A percentile compares a stretch with the other conserved stretches of the same genome.
phyloP scores from a whole-genome alignment of 2,329 filamentous ascomycete species.

The Pestalotiopsis sp. region DNA sequence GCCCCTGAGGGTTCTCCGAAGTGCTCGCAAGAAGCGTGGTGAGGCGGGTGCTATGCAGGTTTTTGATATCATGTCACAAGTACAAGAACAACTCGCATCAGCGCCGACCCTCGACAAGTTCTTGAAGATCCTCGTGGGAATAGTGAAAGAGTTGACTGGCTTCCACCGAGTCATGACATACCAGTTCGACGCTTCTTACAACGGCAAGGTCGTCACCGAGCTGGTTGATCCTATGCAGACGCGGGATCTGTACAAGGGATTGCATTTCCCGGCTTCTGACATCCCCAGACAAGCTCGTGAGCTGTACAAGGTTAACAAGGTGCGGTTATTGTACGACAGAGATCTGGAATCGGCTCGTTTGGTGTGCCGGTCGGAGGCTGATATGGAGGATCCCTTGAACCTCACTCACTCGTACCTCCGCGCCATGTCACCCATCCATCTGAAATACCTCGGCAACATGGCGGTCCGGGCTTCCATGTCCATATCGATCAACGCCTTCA shows the following conservation, averaged over 20 bases:
- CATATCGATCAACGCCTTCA: constrained; percentile 85
- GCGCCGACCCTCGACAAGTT: constrained; percentile 73
- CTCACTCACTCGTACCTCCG: constrained; percentile 83
- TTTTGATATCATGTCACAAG: constrained; percentile 89
- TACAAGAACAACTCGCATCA: constrained; percentile 81
- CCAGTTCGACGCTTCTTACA: constrained; percentile 82
- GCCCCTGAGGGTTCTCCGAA: constrained; percentile 75
- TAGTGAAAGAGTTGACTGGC: constrained; percentile 86
- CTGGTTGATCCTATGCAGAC: constrained; percentile 79
- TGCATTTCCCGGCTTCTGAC: constrained; percentile 87
- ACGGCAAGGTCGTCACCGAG: constrained; percentile 86
- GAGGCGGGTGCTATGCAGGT: constrained; percentile 87
- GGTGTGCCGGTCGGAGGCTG: constrained; percentile 75
- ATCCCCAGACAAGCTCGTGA: constrained; percentile 85
- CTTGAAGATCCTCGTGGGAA: constrained; percentile 79
- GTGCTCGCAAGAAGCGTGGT: constrained; percentile 72
- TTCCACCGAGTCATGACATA: constrained; percentile 95
- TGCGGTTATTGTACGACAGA: constrained; percentile 83
- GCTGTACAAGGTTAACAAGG: constrained; percentile 89
- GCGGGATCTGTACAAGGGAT: constrained; percentile 81
- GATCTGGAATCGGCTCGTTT: constrained; percentile 78
- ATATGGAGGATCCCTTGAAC: constrained; percentile 75
- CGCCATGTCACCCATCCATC: constrained; percentile 87
- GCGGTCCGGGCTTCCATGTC: constrained; percentile 93
- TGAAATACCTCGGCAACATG: constrained; percentile 90